These are phyloP conservation scores for Calocera viscosa DNA, from an alignment of 768 basidiomycete species.

Conservation along the genomic window DNA sequence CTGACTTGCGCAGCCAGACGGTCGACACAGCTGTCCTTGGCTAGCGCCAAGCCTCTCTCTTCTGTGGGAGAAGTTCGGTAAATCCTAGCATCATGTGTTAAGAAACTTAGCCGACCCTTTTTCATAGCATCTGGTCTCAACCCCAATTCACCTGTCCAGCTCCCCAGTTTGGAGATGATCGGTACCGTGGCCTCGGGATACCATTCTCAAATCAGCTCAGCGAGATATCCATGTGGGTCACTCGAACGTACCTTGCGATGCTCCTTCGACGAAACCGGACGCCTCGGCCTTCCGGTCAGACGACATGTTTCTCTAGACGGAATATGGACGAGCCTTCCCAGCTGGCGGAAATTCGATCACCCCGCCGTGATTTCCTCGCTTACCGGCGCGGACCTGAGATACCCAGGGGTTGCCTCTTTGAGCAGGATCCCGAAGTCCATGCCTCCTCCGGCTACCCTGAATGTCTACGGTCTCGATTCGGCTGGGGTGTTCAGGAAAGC, in stretches of 20 bases:
- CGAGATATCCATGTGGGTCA: not conserved
- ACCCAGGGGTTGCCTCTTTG: not conserved
- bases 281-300: slow-evolving; percentile 5
- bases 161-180: not conserved
- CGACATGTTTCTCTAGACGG: not conserved
- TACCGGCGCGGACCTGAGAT: not conserved
- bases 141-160: not conserved
- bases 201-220: not conserved
- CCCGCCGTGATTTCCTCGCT: not conserved
- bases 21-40: too few relatives aligned
- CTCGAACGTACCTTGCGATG: not conserved
- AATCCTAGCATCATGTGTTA: not conserved
- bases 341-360: not conserved
- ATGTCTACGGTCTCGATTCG: not conserved
- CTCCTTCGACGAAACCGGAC: not conserved
- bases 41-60: not conserved
- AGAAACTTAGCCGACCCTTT: not conserved
- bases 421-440: not conserved
- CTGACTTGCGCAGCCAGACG: too few relatives aligned
- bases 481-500: not conserved
- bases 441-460: slow-evolving; percentile 1
- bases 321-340: slow-evolving; percentile 5
- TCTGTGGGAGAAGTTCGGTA: not conserved
- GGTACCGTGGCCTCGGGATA: not conserved
- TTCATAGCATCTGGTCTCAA: not conserved